A percentile compares a stretch with the other conserved stretches of the same genome.
phyloP scores from a whole-genome alignment of 1,284 basidiomycete genomes.

The Malassezia japonica region DNA sequence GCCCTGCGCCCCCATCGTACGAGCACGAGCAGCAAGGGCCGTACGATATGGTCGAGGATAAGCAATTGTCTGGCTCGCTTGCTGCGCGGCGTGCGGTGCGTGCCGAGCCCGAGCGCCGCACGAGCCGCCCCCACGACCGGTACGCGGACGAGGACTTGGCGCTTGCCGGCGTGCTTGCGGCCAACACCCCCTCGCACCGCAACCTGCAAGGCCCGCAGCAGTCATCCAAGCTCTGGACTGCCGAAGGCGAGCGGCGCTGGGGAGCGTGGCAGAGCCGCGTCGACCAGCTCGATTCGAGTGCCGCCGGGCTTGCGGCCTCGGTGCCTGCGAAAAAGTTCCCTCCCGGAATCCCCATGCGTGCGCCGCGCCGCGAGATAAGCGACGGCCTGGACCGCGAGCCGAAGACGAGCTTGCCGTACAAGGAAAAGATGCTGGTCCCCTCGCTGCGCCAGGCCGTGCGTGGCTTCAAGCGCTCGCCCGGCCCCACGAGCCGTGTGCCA shows the following conservation, averaged over 20 bases:
- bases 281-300: background rate
- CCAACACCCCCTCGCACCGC: conserved; percentile 39
- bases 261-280: no score
- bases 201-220: conserved; percentile 10
- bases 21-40: conserved; percentile 1
- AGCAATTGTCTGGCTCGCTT: background rate
- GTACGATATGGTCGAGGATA: background rate
- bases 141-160: conserved; percentile 19
- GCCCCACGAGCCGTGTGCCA: background rate
- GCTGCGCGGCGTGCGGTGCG: background rate
- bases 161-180: conserved; percentile 33
- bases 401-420: conserved; percentile 44
- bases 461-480: background rate
- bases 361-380: conserved; percentile 17
- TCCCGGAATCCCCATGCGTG: no score
- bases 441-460: conserved; percentile 34
- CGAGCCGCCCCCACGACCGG: background rate
- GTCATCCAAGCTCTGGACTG: no score
- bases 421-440: conserved; percentile 43
- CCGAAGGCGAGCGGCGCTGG: no score
- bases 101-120: background rate
- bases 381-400: conserved; percentile 39
- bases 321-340: background rate
- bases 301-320: background rate
- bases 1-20: background rate